phyloP scores from a whole-genome alignment of 192 early-diverging fungal genomes.

The Coemansia sp. region DNA sequence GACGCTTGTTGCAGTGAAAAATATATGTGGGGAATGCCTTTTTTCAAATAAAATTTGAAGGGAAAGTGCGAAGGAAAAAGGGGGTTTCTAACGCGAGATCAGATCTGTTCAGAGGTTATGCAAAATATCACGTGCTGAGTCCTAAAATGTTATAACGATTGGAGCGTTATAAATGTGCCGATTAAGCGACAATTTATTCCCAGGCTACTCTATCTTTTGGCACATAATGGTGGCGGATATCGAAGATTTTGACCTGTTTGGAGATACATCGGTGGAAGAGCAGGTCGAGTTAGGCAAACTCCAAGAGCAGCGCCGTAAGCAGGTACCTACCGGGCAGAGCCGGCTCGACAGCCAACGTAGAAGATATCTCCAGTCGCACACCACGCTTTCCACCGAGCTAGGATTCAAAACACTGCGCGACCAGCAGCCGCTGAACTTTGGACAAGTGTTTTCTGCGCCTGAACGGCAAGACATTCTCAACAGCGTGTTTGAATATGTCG shows the following conservation, averaged over 20 bases:
- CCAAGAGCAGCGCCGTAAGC: background rate
- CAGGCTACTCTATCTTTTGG: background rate
- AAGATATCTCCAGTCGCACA: slow-evolving; percentile 23
- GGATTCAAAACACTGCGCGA: slow-evolving; percentile 10
- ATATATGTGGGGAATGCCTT: no score
- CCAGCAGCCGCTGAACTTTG: slow-evolving; percentile 25
- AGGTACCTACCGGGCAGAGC: background rate
- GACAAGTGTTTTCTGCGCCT: slow-evolving; percentile 1
- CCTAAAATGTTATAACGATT: background rate
- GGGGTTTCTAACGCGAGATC: background rate
- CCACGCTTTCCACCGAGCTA: background rate
- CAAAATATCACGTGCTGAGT: background rate
- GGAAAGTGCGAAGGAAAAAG: background rate
- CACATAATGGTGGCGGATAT: background rate
- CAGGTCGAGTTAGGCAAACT: slow-evolving; percentile 2
- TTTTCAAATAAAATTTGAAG: no score
- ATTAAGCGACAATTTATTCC: background rate
- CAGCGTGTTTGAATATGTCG: background rate
- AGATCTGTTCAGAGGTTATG: background rate
- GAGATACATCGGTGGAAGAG: slow-evolving; percentile 36
- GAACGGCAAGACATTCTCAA: slow-evolving; percentile 37
- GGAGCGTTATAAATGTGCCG: background rate
- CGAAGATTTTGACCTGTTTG: slow-evolving; percentile 42
- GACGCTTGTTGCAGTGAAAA: no score
- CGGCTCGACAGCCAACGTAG: slow-evolving; percentile 18